Conservation (phyloP, 1,284 basidiomycete species). For the Schizopora paradoxa region DNA sequence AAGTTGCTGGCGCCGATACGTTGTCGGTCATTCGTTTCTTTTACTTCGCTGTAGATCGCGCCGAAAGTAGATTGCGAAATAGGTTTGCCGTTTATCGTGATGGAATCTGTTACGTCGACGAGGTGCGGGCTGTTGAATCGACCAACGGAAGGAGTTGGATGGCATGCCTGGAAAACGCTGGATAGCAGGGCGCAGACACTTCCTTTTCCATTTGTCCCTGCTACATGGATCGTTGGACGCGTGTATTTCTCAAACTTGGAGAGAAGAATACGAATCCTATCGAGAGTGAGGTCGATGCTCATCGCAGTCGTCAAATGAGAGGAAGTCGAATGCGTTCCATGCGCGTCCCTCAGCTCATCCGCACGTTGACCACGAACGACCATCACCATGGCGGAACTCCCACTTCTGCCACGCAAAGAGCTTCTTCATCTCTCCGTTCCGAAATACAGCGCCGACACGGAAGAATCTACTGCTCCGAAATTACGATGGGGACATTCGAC, state of each 20-base stretch:
- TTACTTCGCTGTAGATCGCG: conserved; percentile 44
- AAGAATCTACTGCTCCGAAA: no score
- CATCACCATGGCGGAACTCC: no score
- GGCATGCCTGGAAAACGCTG: conserved; percentile 60
- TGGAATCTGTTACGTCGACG: conserved; percentile 72
- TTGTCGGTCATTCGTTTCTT: conserved; percentile 42
- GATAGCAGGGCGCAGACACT: conserved; percentile 83
- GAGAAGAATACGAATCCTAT: conserved; percentile 62
- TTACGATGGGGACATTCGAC: no score
- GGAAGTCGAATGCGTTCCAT: no score
- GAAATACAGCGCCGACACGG: no score
- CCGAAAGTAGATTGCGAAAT: conserved; percentile 50
- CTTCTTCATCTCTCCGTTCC: no score
- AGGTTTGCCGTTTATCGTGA: conserved; percentile 60
- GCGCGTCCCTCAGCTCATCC: no score
- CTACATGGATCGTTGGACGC: conserved; percentile 86
- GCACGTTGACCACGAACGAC: no score
- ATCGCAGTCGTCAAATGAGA: no score
- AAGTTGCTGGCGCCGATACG: conserved; percentile 63
- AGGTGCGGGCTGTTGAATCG: conserved; percentile 95
- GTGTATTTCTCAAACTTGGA: conserved; percentile 56
- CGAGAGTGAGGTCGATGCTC: conserved; percentile 78
- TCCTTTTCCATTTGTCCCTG: conserved; percentile 98
- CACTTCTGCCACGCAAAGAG: no score
- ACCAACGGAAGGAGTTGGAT: conserved; percentile 53